Evolutionary conservation across 164 flowering plant genomes (phyloP), one percentile per base, ranked within the genome.

Genomic region (Vitis cinerea): DNA sequence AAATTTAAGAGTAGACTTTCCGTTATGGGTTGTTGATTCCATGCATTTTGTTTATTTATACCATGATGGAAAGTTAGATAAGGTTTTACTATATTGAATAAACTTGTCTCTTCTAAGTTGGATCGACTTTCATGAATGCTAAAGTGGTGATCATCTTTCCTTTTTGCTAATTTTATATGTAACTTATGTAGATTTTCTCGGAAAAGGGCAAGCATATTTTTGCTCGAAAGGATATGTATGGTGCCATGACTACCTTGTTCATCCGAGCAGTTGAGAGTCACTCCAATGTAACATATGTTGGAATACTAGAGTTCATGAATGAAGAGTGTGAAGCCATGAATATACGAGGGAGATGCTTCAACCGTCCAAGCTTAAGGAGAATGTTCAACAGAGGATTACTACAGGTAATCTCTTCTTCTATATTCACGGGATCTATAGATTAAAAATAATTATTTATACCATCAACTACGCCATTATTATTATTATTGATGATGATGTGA

Each of bases 191-290:
- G 44, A 6, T 37, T 37, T 37, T 37, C 44, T 37, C 44, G 48
- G 30, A 61, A 10, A 11, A 61, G 30, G 13, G 14, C 10, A 29
- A 50, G 66, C 72, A 79, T 79, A 67, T 61, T 8, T 66, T 79
- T 37, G 64, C 55, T 8, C 72, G 66, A 16, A 76, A 71, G 58
- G 17, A 31, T 37, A 73, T 77, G 82, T 48, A 44, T 11, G 87
- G 84, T 11, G 85, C 75, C 58, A 52, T 83, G 84, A 80, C 86
- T 1, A 62, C 61, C 64, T 63, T 67, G 12, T 68, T 83, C 31
- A 66, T 68, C 13, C 50, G 72, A 51, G 58, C 79, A 9, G n/a
- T 74, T 4, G 66, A 31, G 19, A 63, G 66, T 9, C 57, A 66
- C 11, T 71, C 56, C 1, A 52, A 50, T 0, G 9, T 76, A 56